Percentiles rank a stretch among this genome's conserved stretches.
phyloP scores from a whole-genome alignment of 441 rosid species.

The Manihot esculenta region DNA sequence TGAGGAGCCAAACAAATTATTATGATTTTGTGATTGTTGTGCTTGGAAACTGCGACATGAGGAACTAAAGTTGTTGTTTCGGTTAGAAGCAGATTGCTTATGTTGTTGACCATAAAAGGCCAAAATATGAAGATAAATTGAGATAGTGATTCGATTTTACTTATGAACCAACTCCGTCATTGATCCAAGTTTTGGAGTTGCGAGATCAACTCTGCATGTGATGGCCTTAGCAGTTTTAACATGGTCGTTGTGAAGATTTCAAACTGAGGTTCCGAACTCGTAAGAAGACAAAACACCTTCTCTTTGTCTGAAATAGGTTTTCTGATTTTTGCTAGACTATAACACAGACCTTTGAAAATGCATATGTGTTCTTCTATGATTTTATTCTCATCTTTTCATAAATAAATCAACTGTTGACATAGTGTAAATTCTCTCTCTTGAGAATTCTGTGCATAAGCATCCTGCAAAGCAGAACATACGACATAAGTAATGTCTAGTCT shows the following conservation, averaged over 20 bases:
- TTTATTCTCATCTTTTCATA: no score
- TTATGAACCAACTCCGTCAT: constrained; percentile 1
- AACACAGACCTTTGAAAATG: no score
- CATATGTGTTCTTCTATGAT: no score
- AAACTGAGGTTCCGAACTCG: background rate
- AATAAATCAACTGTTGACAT: no score
- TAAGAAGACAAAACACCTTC: no score
- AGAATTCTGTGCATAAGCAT: no score
- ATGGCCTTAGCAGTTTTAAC: constrained; percentile 11
- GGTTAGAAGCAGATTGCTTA: background rate
- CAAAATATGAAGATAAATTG: background rate
- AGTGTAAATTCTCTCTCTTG: constrained; percentile 15
- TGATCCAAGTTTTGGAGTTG: constrained; percentile 11
- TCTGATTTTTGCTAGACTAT: no score
- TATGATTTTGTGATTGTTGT: no score
- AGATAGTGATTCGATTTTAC: background rate
- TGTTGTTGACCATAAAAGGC: constrained; percentile 6
- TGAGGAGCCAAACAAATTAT: no score
- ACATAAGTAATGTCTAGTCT: background rate
- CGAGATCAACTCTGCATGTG: background rate
- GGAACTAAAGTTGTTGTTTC: no score
- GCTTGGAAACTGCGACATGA: no score
- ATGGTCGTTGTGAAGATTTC: constrained; percentile 16
- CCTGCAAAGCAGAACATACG: background rate
- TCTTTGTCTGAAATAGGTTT: no score